A percentile compares a stretch with the other conserved stretches of the same genome.
These are phyloP conservation scores for Verbena officinalis DNA, from an alignment of 257 asterid genomes.

Conservation along the genomic window DNA sequence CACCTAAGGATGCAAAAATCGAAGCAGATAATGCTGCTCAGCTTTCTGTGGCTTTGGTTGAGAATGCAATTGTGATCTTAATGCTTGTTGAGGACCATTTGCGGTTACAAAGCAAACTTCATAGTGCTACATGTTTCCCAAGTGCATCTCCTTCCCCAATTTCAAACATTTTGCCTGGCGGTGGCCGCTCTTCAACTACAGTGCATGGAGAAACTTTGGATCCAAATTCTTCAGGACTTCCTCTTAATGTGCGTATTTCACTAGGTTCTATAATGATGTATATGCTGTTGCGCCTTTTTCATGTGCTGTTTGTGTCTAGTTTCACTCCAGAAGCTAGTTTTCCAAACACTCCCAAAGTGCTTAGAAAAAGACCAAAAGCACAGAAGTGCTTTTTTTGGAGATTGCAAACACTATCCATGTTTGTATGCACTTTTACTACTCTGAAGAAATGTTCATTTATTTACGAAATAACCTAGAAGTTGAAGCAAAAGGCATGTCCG, in stretches of 20 bases:
- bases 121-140: constrained; percentile 68
- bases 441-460: too few species aligned
- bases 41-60: constrained; percentile 96
- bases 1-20: constrained; percentile 84
- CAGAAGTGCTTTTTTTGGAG: too few species aligned
- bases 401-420: too few species aligned
- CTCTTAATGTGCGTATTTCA: constrained; percentile 68
- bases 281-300: constrained; percentile 14
- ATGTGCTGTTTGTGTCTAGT: constrained; percentile 26
- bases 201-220: constrained; percentile 57
- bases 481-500: too few species aligned
- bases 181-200: constrained; percentile 50
- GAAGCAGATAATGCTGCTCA: constrained; percentile 99
- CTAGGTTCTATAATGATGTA: constrained; percentile 23
- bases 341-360: too few species aligned
- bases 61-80: constrained; percentile 95
- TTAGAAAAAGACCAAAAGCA: too few species aligned
- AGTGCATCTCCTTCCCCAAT: constrained; percentile 68
- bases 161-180: constrained; percentile 55
- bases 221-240: constrained; percentile 66
- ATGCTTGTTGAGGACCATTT: constrained; percentile 99
- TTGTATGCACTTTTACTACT: too few species aligned
- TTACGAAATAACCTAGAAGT: too few species aligned
- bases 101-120: constrained; percentile 90
- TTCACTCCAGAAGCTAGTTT: constrained; percentile 23